phyloP scores from a whole-genome alignment of 2,329 filamentous ascomycete genomes.

The Penicillium hesseltinei region DNA sequence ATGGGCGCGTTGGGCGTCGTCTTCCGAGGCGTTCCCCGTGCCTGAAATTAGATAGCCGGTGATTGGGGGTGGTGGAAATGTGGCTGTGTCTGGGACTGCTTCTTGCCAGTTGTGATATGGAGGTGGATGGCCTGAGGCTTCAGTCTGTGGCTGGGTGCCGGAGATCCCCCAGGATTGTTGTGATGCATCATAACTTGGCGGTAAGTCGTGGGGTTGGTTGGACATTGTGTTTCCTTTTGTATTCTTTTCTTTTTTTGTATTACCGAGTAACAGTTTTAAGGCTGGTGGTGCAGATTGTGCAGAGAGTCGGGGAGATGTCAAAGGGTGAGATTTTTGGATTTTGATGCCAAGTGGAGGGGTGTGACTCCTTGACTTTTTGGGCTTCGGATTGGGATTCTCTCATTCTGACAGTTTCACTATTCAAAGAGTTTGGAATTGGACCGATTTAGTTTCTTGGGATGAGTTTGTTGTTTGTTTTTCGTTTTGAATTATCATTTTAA shows the following conservation, averaged over 20 bases:
- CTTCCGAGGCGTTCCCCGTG: slow-evolving; percentile 55
- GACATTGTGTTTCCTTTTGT: background rate
- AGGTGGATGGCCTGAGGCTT: slow-evolving; percentile 41
- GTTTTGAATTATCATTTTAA: background rate
- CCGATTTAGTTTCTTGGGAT: background rate
- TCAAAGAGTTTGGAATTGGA: background rate
- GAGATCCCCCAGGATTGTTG: background rate
- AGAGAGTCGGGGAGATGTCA: background rate
- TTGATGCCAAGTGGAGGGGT: background rate
- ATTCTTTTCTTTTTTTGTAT: background rate
- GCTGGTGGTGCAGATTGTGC: background rate
- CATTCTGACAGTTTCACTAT: background rate
- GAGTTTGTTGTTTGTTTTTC: too few species aligned
- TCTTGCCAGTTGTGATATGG: slow-evolving; percentile 63
- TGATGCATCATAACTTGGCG: slow-evolving; percentile 10
- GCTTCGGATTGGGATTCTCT: background rate
- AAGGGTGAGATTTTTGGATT: background rate
- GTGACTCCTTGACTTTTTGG: background rate
- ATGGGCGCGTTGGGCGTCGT: slow-evolving; percentile 57
- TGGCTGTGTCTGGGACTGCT: slow-evolving; percentile 57
- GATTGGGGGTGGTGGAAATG: slow-evolving; percentile 60
- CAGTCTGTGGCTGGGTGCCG: background rate
- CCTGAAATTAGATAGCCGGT: slow-evolving; percentile 54
- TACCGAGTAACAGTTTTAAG: background rate
- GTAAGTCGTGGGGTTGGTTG: slow-evolving; percentile 2